Evolutionary conservation across 352 stramenopile species (phyloP).

Genomic region (Phytophthora agathidicida): DNA sequence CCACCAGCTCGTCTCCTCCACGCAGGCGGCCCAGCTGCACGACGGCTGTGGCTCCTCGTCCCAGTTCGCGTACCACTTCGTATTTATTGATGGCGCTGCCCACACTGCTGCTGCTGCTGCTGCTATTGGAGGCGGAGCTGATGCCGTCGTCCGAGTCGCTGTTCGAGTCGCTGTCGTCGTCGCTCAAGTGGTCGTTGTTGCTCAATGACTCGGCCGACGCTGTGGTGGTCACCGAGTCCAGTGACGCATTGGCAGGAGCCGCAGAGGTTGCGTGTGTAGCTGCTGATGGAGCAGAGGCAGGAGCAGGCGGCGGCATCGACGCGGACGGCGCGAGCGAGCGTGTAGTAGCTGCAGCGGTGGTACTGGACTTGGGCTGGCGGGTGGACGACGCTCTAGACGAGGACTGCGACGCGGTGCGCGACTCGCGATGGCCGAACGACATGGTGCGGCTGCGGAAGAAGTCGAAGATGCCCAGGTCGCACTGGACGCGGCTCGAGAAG

Average conservation of each 20-base stretch:
- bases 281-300: conserved; percentile 3
- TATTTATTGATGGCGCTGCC: conserved; percentile 73
- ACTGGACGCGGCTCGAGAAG: conserved; percentile 30
- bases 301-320: conserved; percentile 32
- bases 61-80: conserved; percentile 79
- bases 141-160: conserved; percentile 41
- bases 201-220: conserved; percentile 44
- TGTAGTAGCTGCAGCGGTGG: too few species aligned
- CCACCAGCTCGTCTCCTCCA: conserved; percentile 61
- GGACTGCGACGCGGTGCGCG: conserved; percentile 24
- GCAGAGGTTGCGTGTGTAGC: neutral
- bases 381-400: conserved; percentile 13
- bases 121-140: conserved; percentile 2
- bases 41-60: conserved; percentile 77
- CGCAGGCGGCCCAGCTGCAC: conserved; percentile 81
- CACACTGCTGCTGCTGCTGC: conserved; percentile 18
- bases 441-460: conserved; percentile 75
- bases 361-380: conserved; percentile 27
- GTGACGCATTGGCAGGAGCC: conserved; percentile 4
- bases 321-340: conserved; percentile 21
- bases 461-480: conserved; percentile 70
- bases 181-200: conserved; percentile 49
- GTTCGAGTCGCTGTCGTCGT: conserved; percentile 45
- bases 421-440: conserved; percentile 39
- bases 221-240: conserved; percentile 49